phyloP scores from a whole-genome alignment of 2,329 filamentous ascomycete species.

The Fusarium sambucinum region DNA sequence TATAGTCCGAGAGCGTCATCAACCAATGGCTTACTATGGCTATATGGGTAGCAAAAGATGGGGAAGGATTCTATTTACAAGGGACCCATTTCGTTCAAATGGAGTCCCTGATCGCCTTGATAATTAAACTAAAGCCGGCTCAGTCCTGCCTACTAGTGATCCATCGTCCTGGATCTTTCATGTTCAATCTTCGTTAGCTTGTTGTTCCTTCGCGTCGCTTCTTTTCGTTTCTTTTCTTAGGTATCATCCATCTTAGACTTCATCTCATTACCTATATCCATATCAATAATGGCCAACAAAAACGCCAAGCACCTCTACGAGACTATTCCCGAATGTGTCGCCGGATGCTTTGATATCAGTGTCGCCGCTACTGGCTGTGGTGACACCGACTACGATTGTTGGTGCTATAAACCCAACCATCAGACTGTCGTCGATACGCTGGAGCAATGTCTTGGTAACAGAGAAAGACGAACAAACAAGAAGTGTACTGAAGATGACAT shows the following conservation, averaged over 20 bases:
- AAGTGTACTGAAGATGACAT: constrained; percentile 41
- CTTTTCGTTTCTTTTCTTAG: not conserved
- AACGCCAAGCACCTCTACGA: constrained; percentile 37
- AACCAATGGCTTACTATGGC: not conserved
- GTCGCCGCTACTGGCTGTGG: constrained; percentile 43
- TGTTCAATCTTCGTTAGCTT: constrained; percentile 1
- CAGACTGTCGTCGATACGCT: constrained; percentile 45
- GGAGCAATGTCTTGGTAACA: constrained; percentile 37
- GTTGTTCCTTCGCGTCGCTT: not conserved
- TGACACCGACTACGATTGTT: constrained; percentile 43
- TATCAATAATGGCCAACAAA: constrained; percentile 36
- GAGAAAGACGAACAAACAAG: constrained; percentile 27
- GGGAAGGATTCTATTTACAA: constrained; percentile 6
- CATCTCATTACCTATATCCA: not conserved
- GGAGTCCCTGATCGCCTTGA: constrained; percentile 12
- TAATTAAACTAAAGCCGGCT: not conserved
- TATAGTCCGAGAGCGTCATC: not conserved
- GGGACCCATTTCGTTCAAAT: constrained; percentile 21
- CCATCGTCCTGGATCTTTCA: not conserved
- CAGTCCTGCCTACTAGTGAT: constrained; percentile 3
- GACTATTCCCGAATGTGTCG: constrained; percentile 39
- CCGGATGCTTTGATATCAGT: constrained; percentile 42
- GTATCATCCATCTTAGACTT: not conserved
- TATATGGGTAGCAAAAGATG: constrained; percentile 13
- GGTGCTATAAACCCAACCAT: constrained; percentile 44